A percentile compares a stretch with the other conserved stretches of the same genome.
Conservation (phyloP, 352 stramenopile species). For the Globisporangium heterothallicum region DNA sequence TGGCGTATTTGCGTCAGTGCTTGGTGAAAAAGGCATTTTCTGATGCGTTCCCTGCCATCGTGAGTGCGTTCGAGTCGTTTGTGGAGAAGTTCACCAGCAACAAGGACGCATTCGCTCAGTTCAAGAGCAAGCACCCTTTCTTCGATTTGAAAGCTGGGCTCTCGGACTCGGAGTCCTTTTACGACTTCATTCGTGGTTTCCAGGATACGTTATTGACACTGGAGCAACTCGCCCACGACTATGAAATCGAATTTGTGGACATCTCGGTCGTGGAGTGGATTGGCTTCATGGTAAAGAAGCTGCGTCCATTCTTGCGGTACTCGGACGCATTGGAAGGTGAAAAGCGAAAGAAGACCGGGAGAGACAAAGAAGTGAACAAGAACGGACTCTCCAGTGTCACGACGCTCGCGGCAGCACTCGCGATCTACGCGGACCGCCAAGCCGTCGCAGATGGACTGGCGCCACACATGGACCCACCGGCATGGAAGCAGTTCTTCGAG, state of each 20-base stretch:
- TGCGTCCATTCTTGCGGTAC: conserved; percentile 69
- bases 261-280: conserved; percentile 45
- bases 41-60: conserved; percentile 44
- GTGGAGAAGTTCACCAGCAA: conserved; percentile 33
- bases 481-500: conserved; percentile 66
- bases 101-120: conserved; percentile 22
- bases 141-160: conserved; percentile 30
- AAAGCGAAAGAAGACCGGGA: conserved; percentile 65
- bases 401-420: conserved; percentile 62
- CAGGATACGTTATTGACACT: conserved; percentile 36
- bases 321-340: conserved; percentile 67
- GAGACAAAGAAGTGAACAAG: conserved; percentile 74
- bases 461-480: conserved; percentile 28
- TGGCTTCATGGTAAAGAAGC: conserved; percentile 57
- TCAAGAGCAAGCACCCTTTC: conserved; percentile 49
- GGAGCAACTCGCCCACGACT: conserved; percentile 53
- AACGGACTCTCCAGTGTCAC: conserved; percentile 70
- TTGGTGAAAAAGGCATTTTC: conserved; percentile 49
- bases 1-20: conserved; percentile 46
- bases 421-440: conserved; percentile 68
- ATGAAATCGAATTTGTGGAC: conserved; percentile 37
- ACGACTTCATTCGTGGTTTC: conserved; percentile 53
- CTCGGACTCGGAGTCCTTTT: conserved; percentile 38
- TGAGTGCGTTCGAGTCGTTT: conserved; percentile 50
- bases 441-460: conserved; percentile 21